Evolutionary conservation across 108 stramenopile genomes (phyloP).

Genomic region (Nitzschia sp.): DNA sequence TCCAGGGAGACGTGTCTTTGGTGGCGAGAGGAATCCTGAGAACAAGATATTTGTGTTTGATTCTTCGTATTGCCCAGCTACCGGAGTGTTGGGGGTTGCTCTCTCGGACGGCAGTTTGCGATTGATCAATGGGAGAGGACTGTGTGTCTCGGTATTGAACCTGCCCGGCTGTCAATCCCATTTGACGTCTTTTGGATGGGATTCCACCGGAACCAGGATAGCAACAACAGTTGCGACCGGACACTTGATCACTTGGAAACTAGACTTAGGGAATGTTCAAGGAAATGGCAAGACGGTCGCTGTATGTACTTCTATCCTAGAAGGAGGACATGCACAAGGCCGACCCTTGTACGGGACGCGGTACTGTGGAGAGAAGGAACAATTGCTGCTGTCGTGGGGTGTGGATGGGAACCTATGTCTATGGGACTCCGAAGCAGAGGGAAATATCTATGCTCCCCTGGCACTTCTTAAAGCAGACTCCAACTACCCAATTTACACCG

Average conservation of each 20-base stretch:
- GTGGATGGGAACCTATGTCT: constrained; percentile 79
- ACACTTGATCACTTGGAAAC: constrained; percentile 50
- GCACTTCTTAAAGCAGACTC: constrained; percentile 52
- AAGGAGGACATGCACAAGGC: constrained; percentile 67
- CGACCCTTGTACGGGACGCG: constrained; percentile 75
- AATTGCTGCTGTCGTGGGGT: constrained; percentile 82
- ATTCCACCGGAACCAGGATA: constrained; percentile 58
- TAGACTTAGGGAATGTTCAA: constrained; percentile 28
- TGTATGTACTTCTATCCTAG: constrained; percentile 62
- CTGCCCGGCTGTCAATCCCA: constrained; percentile 62
- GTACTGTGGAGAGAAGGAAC: constrained; percentile 57
- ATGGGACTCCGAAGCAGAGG: constrained; percentile 68
- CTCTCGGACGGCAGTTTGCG: constrained; percentile 80
- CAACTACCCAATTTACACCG: constrained; percentile 74
- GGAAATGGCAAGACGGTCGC: constrained; percentile 36
- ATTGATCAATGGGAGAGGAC: constrained; percentile 61
- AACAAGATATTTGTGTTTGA: constrained; percentile 78
- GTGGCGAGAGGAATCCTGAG: constrained; percentile 81
- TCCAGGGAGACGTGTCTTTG: constrained; percentile 43
- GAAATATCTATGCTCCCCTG: constrained; percentile 67
- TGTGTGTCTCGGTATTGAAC: constrained; percentile 50
- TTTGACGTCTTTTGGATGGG: constrained; percentile 81
- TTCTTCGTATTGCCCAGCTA: constrained; percentile 64
- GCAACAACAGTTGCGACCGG: constrained; percentile 82
- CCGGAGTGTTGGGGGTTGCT: constrained; percentile 74